These are phyloP conservation scores for Echium plantagineum DNA, from an alignment of 257 asterid species.

Conservation along the genomic window DNA sequence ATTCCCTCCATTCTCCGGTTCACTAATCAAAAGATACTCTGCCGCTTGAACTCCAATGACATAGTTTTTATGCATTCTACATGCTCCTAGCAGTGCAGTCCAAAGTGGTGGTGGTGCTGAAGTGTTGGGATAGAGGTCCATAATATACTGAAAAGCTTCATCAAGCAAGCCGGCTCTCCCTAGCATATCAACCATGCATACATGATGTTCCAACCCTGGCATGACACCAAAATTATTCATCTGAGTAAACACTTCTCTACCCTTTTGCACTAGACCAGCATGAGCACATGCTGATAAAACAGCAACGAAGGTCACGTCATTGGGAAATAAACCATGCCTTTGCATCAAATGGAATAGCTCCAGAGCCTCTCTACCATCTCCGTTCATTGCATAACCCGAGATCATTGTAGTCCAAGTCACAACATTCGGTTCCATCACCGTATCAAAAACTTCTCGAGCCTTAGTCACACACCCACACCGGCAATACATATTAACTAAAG, in stretches of 20 bases:
- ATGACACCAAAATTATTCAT: conserved; percentile 18
- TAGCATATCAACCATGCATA: conserved; percentile 27
- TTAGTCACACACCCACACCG: conserved; percentile 23
- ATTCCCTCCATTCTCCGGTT: conserved; percentile 20
- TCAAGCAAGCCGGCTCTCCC: conserved; percentile 26
- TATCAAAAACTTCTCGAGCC: conserved; percentile 17
- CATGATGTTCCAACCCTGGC: conserved; percentile 25
- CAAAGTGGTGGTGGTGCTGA: conserved; percentile 18
- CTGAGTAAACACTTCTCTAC: conserved; percentile 13
- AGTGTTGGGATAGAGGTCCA: conserved; percentile 11
- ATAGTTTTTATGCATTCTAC: conserved; percentile 21
- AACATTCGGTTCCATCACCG: conserved; percentile 14
- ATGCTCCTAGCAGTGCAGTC: conserved; percentile 31
- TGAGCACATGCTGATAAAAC: conserved; percentile 25
- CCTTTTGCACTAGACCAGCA: conserved; percentile 23
- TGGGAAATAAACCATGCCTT: conserved; percentile 11
- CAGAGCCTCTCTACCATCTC: conserved; percentile 22
- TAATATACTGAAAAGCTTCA: conserved; percentile 17
- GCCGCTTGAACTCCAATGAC: conserved; percentile 22
- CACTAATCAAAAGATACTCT: conserved; percentile 15
- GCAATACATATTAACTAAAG: conserved; percentile 24
- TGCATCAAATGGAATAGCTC: conserved; percentile 17
- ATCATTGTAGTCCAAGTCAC: conserved; percentile 25
- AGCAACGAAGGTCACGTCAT: conserved; percentile 21
- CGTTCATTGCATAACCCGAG: conserved; percentile 26